Conservation (phyloP, 2,329 filamentous ascomycete genomes). For the Sclerotinia trifoliorum region DNA sequence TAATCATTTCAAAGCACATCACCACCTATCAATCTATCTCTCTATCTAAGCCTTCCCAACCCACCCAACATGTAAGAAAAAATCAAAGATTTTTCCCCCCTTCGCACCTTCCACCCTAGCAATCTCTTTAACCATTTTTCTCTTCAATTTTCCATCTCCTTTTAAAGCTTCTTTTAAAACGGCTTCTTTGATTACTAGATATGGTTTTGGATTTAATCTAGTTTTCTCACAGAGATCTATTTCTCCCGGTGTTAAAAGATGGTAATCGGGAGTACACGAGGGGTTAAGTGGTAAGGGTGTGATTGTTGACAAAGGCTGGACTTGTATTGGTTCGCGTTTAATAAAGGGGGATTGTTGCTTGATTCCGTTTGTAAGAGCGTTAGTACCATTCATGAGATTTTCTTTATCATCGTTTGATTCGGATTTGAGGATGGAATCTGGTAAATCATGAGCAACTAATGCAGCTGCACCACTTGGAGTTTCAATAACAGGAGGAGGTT, state of each 20-base stretch:
- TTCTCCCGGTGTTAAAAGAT: conserved; percentile 82
- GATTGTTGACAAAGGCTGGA: conserved; percentile 48
- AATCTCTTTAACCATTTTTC: conserved; percentile 88
- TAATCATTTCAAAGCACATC: background rate
- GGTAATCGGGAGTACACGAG: conserved; percentile 71
- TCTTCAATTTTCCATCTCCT: conserved; percentile 83
- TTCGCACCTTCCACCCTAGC: conserved; percentile 82
- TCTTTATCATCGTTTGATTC: conserved; percentile 44
- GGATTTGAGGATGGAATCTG: conserved; percentile 39
- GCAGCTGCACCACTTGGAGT: conserved; percentile 72
- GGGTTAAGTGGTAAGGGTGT: conserved; percentile 47
- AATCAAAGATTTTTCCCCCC: conserved; percentile 84
- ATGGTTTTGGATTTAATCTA: conserved; percentile 88
- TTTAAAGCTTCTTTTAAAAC: conserved; percentile 89
- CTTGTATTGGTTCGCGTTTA: conserved; percentile 51
- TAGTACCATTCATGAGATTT: conserved; percentile 41
- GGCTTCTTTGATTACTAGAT: conserved; percentile 89
- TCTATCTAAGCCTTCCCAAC: conserved; percentile 65
- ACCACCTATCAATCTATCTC: too few relatives aligned
- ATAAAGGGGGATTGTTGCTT: conserved; percentile 41
- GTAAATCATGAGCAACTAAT: conserved; percentile 75
- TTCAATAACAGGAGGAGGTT: conserved; percentile 61
- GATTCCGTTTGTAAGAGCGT: conserved; percentile 51
- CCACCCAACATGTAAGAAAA: conserved; percentile 91
- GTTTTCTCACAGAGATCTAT: conserved; percentile 80